Base-by-base conservation (phyloP, 2,329 filamentous ascomycete genomes). In the Thelonectria olida region DNA sequence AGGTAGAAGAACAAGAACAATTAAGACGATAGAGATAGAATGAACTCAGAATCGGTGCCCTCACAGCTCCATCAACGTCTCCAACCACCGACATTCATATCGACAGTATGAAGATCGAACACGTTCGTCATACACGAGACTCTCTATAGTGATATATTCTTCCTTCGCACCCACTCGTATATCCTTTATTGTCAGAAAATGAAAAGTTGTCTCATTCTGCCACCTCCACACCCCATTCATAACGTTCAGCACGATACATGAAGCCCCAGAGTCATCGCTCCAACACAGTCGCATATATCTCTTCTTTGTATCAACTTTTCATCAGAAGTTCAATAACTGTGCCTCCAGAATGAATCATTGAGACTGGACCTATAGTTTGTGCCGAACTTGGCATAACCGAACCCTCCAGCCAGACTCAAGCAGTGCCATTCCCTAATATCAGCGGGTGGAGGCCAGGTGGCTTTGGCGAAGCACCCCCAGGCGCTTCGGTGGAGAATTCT, bases 321-420 rank as follows among this genome's bases (percentile, higher is more conserved):
- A 9, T 5, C 10, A 15, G 34, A 36, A 36, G 5, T 9, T 36
- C 34, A 6, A 36, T 9, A 15, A 13, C 13, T 5, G 10, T 9
- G n/a, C 13, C 34, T 9, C 34, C 34, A 15, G n/a, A 7, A 7
- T 15, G 34, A 36, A 36, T 36, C 10, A 15, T 12, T 15, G 34
- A 36, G 5, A 36, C 34, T 4, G 7, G 7, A 9, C 1, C 61
- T 61, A 22, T 66, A 68, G 58, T 68, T 67, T 20, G 65, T 65
- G 13, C 60, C 65, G 2, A 63, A 47, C 28, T 62, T 62, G 28
- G 57, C 54, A 39, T 64, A 39, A 2, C 61, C 61, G 15, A 66
- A 62, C 8, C 63, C 83, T 64, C 86, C 85, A 7, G 60, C 63
- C 63, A 65, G 7, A 60, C 63, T 8, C 63, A 31, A 8, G 58